phyloP scores from a whole-genome alignment of 108 stramenopile genomes.

The Ochromonas danica region DNA sequence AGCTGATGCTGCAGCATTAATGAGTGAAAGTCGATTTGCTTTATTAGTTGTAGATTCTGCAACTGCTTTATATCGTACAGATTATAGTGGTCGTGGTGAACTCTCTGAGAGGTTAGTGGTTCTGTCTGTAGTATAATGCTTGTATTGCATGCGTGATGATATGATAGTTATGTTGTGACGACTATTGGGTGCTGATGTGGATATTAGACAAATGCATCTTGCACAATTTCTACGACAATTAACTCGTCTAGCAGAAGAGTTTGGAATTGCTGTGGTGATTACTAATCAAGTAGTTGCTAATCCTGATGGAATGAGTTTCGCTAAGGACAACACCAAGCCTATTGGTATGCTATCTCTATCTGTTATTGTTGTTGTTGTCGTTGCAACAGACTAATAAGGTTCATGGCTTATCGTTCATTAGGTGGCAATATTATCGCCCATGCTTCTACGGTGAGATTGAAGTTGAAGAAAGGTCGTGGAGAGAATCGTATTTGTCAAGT shows the following conservation, averaged over 20 bases:
- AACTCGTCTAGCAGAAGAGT: slow-evolving; percentile 92
- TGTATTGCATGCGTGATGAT: background rate
- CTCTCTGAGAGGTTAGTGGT: slow-evolving; percentile 66
- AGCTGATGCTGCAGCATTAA: slow-evolving; percentile 95
- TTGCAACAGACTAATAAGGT: background rate
- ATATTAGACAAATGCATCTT: slow-evolving; percentile 80
- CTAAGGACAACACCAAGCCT: slow-evolving; percentile 96
- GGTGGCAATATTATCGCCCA: slow-evolving; percentile 99
- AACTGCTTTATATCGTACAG: slow-evolving; percentile 97
- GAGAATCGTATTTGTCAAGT: slow-evolving; percentile 97
- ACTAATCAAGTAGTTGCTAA: slow-evolving; percentile 97
- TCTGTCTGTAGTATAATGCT: too few relatives aligned
- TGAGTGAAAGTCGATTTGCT: slow-evolving; percentile 93
- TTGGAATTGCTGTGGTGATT: slow-evolving; percentile 97
- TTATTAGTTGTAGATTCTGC: slow-evolving; percentile 96
- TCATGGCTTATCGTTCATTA: background rate
- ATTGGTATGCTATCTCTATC: slow-evolving; percentile 60
- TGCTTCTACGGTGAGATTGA: slow-evolving; percentile 93
- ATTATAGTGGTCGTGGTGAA: slow-evolving; percentile 98
- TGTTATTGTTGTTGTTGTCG: background rate
- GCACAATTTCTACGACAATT: slow-evolving; percentile 92
- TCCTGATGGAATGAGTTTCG: slow-evolving; percentile 92
- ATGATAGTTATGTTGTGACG: background rate
- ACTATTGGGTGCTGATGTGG: background rate
- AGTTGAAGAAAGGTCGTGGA: slow-evolving; percentile 94